phyloP scores from a whole-genome alignment of 805 yeast species.

The Metschnikowia picachoensis region DNA sequence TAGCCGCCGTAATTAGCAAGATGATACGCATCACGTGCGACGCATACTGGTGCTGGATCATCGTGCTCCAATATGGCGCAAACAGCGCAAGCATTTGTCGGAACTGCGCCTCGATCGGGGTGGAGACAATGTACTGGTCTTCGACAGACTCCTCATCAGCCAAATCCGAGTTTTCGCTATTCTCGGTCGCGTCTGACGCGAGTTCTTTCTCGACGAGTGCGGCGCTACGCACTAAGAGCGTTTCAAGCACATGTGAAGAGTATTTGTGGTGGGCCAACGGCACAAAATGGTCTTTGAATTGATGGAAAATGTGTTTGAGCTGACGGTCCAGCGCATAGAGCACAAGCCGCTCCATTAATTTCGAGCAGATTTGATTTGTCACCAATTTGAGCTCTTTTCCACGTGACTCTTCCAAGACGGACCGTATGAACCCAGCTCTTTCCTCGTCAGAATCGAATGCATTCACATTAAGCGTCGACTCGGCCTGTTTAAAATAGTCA shows the following conservation, averaged over 20 bases:
- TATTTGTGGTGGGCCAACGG: constrained; percentile 81
- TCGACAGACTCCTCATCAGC: constrained; percentile 17
- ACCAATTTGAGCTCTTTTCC: constrained; percentile 91
- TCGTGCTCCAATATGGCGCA: constrained; percentile 50
- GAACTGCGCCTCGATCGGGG: constrained; percentile 64
- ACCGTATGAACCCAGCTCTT: constrained; percentile 61
- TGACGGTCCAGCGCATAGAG: constrained; percentile 61
- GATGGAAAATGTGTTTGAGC: constrained; percentile 58
- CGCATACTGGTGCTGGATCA: constrained; percentile 76
- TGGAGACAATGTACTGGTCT: constrained; percentile 34
- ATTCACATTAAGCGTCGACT: constrained; percentile 75
- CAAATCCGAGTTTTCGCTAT: constrained; percentile 28
- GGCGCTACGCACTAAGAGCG: constrained; percentile 72
- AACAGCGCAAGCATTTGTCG: constrained; percentile 63
- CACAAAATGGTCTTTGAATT: constrained; percentile 72
- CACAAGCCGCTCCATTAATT: constrained; percentile 83
- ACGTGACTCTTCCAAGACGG: constrained; percentile 78
- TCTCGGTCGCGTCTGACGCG: constrained; percentile 31
- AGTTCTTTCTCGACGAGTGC: constrained; percentile 72
- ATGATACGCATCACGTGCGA: constrained; percentile 81
- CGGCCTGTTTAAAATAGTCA: constrained; percentile 92
- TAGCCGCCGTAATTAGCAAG: constrained; percentile 70
- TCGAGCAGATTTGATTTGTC: constrained; percentile 93
- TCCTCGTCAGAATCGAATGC: constrained; percentile 76
- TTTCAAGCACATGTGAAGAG: constrained; percentile 90